Percentiles rank a stretch among this genome's conserved stretches.
These are phyloP conservation scores for Cordyceps militaris DNA, from an alignment of 2,329 filamentous ascomycete genomes.

Conservation along the genomic window DNA sequence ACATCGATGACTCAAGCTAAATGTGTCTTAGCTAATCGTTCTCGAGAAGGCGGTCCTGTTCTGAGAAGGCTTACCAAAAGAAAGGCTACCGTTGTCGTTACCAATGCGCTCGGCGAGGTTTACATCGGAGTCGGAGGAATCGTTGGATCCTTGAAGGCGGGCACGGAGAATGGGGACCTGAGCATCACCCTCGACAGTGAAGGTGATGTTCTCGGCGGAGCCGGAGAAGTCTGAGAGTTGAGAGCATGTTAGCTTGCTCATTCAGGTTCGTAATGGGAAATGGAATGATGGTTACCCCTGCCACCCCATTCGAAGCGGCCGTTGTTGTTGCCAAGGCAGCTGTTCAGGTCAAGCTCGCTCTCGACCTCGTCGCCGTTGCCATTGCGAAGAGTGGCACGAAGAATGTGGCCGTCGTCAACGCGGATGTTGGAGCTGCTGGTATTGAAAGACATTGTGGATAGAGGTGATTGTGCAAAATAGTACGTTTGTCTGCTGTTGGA, in stretches of 20 bases:
- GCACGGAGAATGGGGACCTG: constrained; percentile 47
- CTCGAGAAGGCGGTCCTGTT: background rate
- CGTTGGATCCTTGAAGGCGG: constrained; percentile 33
- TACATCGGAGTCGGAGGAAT: constrained; percentile 38
- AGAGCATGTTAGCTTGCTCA: background rate
- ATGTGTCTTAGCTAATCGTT: background rate
- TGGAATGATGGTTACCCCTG: constrained; percentile 16
- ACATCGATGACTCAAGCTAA: no score
- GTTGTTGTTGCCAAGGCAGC: constrained; percentile 43
- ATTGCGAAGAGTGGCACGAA: constrained; percentile 30
- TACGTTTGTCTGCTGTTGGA: no score
- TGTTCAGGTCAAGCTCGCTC: constrained; percentile 42
- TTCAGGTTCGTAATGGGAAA: background rate
- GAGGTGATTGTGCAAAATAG: no score
- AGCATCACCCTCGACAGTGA: constrained; percentile 44
- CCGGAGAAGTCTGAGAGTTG: constrained; percentile 33
- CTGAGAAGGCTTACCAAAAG: constrained; percentile 24
- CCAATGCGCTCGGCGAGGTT: constrained; percentile 49
- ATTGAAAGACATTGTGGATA: constrained; percentile 35
- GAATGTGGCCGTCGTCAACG: constrained; percentile 44
- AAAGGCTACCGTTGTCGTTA: constrained; percentile 44
- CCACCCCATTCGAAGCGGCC: constrained; percentile 42
- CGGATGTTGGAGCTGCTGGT: constrained; percentile 36
- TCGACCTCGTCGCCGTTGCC: constrained; percentile 33
- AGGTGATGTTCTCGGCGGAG: constrained; percentile 38